Percentiles rank a stretch among this genome's conserved stretches.
phyloP scores from a whole-genome alignment of 2,329 filamentous ascomycete genomes.

The Proliferodiscus dingleyae region DNA sequence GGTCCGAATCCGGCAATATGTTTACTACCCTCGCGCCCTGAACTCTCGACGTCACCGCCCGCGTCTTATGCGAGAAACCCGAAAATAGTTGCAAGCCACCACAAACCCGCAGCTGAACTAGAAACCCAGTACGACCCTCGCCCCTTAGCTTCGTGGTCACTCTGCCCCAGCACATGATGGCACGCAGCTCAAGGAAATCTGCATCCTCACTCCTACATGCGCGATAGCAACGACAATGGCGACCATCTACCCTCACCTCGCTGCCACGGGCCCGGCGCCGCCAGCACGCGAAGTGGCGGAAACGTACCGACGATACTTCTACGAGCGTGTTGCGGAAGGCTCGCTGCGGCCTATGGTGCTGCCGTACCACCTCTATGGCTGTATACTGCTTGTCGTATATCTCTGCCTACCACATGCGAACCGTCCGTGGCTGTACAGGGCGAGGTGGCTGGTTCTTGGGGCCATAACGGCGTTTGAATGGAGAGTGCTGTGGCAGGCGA shows the following conservation, averaged over 20 bases:
- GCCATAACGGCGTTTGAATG: slow-evolving; percentile 41
- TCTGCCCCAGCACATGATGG: too few relatives aligned
- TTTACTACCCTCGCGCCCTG: too few relatives aligned
- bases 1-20: too few relatives aligned
- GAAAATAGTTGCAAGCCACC: too few relatives aligned
- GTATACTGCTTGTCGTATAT: slow-evolving; percentile 47
- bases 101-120: too few relatives aligned
- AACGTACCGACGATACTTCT: slow-evolving; percentile 36
- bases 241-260: slow-evolving; percentile 20
- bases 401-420: slow-evolving; percentile 50
- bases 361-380: slow-evolving; percentile 45
- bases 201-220: too few relatives aligned
- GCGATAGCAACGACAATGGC: slow-evolving; percentile 16
- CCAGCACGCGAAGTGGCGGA: slow-evolving; percentile 21
- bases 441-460: slow-evolving; percentile 46
- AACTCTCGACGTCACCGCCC: too few relatives aligned
- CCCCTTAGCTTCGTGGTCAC: too few relatives aligned
- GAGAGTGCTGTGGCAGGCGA: slow-evolving; percentile 37
- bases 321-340: slow-evolving; percentile 35
- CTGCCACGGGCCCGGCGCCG: slow-evolving; percentile 17
- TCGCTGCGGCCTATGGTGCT: slow-evolving; percentile 45
- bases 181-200: too few relatives aligned
- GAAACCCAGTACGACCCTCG: too few relatives aligned
- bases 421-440: slow-evolving; percentile 45
- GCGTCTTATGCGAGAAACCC: too few relatives aligned